phyloP scores from a whole-genome alignment of 306 rosid species.

The Herpetospermum pedunculosum region DNA sequence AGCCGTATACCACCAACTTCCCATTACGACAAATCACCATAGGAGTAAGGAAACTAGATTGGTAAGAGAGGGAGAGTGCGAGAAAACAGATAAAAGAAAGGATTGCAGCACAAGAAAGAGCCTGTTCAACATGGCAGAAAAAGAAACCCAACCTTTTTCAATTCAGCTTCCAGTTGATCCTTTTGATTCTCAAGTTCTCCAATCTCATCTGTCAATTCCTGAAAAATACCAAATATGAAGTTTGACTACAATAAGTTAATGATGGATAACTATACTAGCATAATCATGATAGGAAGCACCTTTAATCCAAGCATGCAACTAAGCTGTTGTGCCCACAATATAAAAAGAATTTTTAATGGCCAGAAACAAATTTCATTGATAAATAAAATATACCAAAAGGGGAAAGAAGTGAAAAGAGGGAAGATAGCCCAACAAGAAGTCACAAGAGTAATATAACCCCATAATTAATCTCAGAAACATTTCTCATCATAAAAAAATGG shows the following conservation, averaged over 20 bases:
- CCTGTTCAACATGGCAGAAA: background rate
- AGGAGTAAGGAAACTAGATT: background rate
- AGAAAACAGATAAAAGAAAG: background rate
- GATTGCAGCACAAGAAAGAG: background rate
- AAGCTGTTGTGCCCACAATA: background rate
- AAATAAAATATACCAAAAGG: background rate
- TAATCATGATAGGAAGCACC: background rate
- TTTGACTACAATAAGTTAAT: slow-evolving; percentile 2
- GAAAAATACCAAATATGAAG: slow-evolving; percentile 23
- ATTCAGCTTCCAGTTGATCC: slow-evolving; percentile 56
- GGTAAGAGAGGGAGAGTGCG: background rate
- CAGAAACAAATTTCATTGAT: background rate
- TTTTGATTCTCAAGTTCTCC: slow-evolving; percentile 60
- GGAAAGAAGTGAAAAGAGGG: background rate
- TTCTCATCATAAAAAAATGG: background rate
- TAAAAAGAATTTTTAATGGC: background rate
- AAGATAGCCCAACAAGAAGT: background rate
- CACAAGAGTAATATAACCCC: background rate
- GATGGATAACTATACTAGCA: background rate
- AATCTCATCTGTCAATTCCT: slow-evolving; percentile 64
- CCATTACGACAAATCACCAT: background rate
- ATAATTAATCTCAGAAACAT: background rate
- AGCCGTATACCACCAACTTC: background rate
- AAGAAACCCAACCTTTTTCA: slow-evolving; percentile 45
- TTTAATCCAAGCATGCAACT: background rate